Evolutionary conservation across 768 basidiomycete species (phyloP).

Genomic region (Leccinum olivaceopallidum): DNA sequence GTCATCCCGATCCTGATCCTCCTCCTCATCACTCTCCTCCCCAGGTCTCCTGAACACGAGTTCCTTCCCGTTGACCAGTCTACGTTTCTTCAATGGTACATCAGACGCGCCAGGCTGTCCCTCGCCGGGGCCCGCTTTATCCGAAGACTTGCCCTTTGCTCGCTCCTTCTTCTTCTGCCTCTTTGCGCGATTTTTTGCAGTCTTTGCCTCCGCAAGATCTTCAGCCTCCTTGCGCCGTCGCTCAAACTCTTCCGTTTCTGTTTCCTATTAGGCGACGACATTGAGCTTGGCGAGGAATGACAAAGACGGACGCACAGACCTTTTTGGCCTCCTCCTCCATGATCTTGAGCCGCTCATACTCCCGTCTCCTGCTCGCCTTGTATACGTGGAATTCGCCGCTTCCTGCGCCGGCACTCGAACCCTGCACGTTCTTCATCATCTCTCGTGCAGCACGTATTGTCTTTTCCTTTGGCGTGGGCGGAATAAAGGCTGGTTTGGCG

Average conservation of each 20-base stretch:
- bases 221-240: slow-evolving; percentile 70
- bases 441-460: slow-evolving; percentile 78
- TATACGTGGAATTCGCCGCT: slow-evolving; percentile 99
- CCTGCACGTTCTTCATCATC: slow-evolving; percentile 99
- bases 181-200: slow-evolving; percentile 93
- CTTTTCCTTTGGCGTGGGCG: slow-evolving; percentile 81
- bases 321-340: slow-evolving; percentile 82
- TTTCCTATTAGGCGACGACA: slow-evolving; percentile 50
- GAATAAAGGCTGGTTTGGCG: slow-evolving; percentile 75
- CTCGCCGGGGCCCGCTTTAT: slow-evolving; percentile 30
- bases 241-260: slow-evolving; percentile 71
- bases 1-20: slow-evolving; percentile 34
- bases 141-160: slow-evolving; percentile 45
- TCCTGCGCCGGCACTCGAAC: slow-evolving; percentile 95
- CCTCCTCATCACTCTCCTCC: slow-evolving; percentile 51
- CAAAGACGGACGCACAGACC: slow-evolving; percentile 42
- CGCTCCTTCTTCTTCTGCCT: slow-evolving; percentile 90
- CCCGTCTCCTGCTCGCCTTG: slow-evolving; percentile 89
- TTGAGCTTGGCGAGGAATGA: background rate
- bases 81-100: slow-evolving; percentile 71
- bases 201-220: slow-evolving; percentile 78
- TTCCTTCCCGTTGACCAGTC: slow-evolving; percentile 78
- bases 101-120: slow-evolving; percentile 29
- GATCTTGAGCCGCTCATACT: slow-evolving; percentile 91
- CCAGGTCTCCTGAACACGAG: slow-evolving; percentile 57